Base-by-base conservation (phyloP, 2,329 filamentous ascomycete species). In the Calonectria pteridis region DNA sequence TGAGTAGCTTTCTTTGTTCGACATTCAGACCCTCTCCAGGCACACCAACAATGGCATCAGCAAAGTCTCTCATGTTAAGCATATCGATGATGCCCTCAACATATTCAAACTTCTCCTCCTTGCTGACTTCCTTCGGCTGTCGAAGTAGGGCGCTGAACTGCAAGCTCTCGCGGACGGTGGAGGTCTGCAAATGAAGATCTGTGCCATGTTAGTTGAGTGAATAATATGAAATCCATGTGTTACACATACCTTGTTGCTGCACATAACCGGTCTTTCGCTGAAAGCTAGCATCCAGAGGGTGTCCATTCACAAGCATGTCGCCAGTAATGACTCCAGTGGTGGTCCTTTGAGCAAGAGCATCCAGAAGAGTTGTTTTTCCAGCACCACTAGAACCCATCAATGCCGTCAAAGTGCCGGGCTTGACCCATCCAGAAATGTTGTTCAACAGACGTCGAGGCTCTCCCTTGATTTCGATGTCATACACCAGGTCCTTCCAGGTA, bases 361-460 rank as follows among this genome's bases (percentile, higher is more conserved):
- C 80, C n/a, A 83, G 74, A 31, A 83, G 81, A 11, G 82, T 83
- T 23, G 81, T 83, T 72, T 83, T 83, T 6, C 82, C 82, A 13
- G 82, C 82, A 43, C 82, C 82, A 26, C 74, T 90, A 2, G 90
- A 89, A 59, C 91, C 89, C 89, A 91, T 91, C 23, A 96, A 87
- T 9, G 94, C 94, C 11, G 94, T 96, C 55, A 96, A 85, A 18
- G 94, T 96, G 53, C 94, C 94, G 2, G 94, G 94, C 83, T 95
- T 95, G 73, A 97, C 94, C 93, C 94, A 96, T 7, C 94, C 94
- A 78, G 93, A 91, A 2, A 96, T 93, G 71, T 95, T 87, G 76
- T 96, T 91, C 68, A 97, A 85, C 77, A 97, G 80, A 33, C 92
- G 89, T 23, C 94, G 90, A 3, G 87, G 84, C 77, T 94, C 89